Conservation (phyloP, 2,329 filamentous ascomycete genomes). For the Colletotrichum tropicicola region DNA sequence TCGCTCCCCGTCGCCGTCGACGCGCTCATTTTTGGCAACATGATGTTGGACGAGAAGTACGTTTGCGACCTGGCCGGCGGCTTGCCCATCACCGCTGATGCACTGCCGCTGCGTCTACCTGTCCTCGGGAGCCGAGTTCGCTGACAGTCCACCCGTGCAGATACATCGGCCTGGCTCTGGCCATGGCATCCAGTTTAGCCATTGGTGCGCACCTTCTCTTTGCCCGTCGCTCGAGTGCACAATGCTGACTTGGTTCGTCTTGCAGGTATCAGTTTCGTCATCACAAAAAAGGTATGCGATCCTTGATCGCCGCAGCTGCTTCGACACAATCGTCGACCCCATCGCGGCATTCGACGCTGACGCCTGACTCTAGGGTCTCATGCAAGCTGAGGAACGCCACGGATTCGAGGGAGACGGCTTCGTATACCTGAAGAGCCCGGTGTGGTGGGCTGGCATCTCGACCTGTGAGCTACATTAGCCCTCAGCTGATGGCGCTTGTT, state of each 20-base stretch:
- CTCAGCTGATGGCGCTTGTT: not conserved
- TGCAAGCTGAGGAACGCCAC: constrained; percentile 88
- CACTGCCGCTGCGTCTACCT: not conserved
- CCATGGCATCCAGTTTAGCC: constrained; percentile 78
- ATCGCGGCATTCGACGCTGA: constrained; percentile 29
- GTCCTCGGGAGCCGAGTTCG: constrained; percentile 19
- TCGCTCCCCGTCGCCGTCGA: constrained; percentile 2
- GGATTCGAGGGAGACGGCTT: constrained; percentile 98
- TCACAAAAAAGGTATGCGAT: constrained; percentile 89
- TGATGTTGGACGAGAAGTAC: constrained; percentile 34
- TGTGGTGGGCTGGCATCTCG: constrained; percentile 96
- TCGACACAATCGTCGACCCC: not conserved
- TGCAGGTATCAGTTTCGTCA: constrained; percentile 93
- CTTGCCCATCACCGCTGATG: not conserved
- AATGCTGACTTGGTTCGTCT: constrained; percentile 34
- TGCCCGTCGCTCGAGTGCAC: not conserved
- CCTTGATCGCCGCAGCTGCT: not conserved
- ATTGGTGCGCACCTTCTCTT: constrained; percentile 65
- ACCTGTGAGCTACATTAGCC: constrained; percentile 73
- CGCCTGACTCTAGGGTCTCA: constrained; percentile 72
- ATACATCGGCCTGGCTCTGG: constrained; percentile 80
- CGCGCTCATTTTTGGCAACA: constrained; percentile 27
- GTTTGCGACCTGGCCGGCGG: constrained; percentile 27
- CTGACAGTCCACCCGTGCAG: constrained; percentile 54
- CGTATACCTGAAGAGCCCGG: constrained; percentile 90